phyloP scores from a whole-genome alignment of 805 yeast species.

The Wickerhamomyces pijperi region DNA sequence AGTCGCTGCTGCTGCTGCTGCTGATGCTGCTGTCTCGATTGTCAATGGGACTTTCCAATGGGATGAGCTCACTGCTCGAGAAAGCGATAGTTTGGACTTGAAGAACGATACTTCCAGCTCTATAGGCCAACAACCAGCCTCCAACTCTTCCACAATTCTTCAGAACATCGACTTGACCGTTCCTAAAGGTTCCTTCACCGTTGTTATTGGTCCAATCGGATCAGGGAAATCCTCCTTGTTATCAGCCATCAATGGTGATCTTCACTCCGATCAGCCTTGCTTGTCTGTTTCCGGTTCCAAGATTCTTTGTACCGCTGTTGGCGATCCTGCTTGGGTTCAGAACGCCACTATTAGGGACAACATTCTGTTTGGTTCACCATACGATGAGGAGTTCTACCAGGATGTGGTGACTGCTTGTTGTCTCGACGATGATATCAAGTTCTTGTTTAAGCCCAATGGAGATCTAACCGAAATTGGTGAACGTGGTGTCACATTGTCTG shows the following conservation, averaged over 20 bases:
- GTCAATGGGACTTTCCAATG: too few relatives aligned
- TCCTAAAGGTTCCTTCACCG: conserved; percentile 2
- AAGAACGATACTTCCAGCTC: too few relatives aligned
- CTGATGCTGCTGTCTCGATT: too few relatives aligned
- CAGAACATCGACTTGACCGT: conserved; percentile 23
- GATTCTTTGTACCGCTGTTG: conserved; percentile 32
- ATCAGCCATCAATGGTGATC: conserved; percentile 1
- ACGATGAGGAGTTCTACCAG: conserved; percentile 65
- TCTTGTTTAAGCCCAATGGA: conserved; percentile 74
- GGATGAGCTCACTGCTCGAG: too few relatives aligned
- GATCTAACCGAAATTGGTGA: conserved; percentile 90
- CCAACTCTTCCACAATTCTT: too few relatives aligned
- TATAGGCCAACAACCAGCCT: too few relatives aligned
- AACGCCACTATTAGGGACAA: conserved; percentile 85
- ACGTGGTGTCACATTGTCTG: conserved; percentile 87
- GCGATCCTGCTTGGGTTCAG: conserved; percentile 82
- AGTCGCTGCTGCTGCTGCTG: too few relatives aligned
- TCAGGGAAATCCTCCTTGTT: conserved; percentile 38
- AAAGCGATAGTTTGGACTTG: too few relatives aligned
- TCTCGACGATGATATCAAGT: conserved; percentile 56
- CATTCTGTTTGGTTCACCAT: conserved; percentile 73
- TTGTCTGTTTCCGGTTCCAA: conserved; percentile 36
- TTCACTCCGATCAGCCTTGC: not conserved
- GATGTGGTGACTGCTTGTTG: conserved; percentile 78
- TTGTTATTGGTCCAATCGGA: conserved; percentile 32